Evolutionary conservation across 306 rosid genomes (phyloP).

Genomic region (Purshia tridentata): DNA sequence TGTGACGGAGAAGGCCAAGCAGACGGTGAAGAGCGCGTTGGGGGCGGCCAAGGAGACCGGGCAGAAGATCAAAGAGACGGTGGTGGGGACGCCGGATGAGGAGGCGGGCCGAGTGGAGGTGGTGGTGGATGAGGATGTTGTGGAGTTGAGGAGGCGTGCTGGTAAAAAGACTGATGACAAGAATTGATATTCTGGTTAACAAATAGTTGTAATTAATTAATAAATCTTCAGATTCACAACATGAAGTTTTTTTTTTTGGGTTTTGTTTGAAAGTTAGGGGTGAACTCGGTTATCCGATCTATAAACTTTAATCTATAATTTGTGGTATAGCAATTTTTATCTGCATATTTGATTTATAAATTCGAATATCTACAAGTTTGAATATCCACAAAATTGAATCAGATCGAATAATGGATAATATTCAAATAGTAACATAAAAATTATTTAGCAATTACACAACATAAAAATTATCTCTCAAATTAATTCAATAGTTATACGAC

Average conservation of each 20-base stretch:
- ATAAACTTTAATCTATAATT: no score
- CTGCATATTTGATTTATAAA: no score
- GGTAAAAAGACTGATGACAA: constrained; percentile 29
- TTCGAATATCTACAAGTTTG: no score
- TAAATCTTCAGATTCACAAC: neutral
- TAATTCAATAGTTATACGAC: no score
- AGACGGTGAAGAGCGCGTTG: neutral
- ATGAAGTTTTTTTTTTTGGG: neutral
- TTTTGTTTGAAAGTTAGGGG: no score
- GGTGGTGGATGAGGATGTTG: constrained; percentile 36
- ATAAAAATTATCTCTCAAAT: no score
- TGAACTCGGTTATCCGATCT: no score
- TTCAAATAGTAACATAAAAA: no score
- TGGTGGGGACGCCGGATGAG: constrained; percentile 50
- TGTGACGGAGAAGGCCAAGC: constrained; percentile 18
- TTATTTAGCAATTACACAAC: no score
- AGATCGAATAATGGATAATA: no score
- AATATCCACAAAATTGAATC: no score
- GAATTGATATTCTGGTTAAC: neutral
- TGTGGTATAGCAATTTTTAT: no score
- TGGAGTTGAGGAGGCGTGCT: constrained; percentile 26
- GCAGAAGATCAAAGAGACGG: constrained; percentile 56
- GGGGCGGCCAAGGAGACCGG: constrained; percentile 40
- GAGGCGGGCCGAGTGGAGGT: constrained; percentile 8
- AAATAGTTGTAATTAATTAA: neutral